phyloP scores from a whole-genome alignment of 768 basidiomycete species.

The Rubroboletus satanas region DNA sequence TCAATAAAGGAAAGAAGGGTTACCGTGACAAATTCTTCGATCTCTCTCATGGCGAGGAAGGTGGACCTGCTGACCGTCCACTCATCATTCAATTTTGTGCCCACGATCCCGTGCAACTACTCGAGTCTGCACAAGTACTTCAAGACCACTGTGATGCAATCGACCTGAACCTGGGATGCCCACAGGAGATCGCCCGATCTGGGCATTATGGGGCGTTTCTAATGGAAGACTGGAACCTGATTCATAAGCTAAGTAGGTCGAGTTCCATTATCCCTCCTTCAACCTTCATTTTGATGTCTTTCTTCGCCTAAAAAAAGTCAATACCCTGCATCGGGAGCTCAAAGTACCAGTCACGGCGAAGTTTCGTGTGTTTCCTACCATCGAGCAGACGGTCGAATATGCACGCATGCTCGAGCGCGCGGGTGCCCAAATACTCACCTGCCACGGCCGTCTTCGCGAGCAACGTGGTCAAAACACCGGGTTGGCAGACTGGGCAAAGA shows the following conservation, averaged over 20 bases:
- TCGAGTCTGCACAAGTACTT: constrained; percentile 72
- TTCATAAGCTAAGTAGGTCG: constrained; percentile 69
- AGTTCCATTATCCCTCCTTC: background rate
- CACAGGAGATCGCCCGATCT: constrained; percentile 88
- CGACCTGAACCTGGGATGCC: constrained; percentile 92
- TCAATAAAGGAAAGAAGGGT: constrained; percentile 29
- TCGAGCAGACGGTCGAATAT: constrained; percentile 88
- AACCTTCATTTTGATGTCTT: background rate
- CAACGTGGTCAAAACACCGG: constrained; percentile 87
- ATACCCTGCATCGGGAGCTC: constrained; percentile 78
- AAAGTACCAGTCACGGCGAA: constrained; percentile 94
- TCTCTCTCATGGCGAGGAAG: constrained; percentile 75
- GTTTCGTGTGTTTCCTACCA: constrained; percentile 83
- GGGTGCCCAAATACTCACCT: constrained; percentile 92
- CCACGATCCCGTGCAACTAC: constrained; percentile 76
- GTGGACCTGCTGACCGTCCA: constrained; percentile 68
- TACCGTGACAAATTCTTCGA: constrained; percentile 69
- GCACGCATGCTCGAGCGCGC: constrained; percentile 94
- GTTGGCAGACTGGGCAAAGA: constrained; percentile 85
- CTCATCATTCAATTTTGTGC: constrained; percentile 93
- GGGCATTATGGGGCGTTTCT: constrained; percentile 89
- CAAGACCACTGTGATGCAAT: constrained; percentile 86
- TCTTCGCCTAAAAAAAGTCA: constrained; percentile 49
- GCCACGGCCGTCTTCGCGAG: constrained; percentile 88
- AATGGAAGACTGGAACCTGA: constrained; percentile 93